Conservation (phyloP, 345 rosid species). For the Syzygium aromaticum region DNA sequence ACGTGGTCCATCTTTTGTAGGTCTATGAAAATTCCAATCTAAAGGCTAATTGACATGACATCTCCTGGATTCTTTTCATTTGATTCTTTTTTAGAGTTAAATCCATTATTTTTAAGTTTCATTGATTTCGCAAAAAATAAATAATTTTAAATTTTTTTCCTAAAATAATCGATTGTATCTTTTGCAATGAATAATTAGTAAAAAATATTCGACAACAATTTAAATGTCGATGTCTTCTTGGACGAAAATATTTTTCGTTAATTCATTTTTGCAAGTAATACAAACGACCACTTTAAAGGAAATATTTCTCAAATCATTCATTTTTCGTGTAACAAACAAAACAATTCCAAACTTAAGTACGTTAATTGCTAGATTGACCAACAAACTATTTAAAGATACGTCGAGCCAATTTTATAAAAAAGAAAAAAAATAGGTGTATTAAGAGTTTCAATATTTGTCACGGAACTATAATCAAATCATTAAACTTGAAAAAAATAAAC, state of each 20-base stretch:
- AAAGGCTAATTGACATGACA: background rate
- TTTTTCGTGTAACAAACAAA: too few species aligned
- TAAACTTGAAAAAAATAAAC: background rate
- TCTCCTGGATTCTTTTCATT: background rate
- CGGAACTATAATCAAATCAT: accelerated
- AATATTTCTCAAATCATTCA: too few species aligned
- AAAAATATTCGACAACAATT: too few species aligned
- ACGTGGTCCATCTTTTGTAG: background rate
- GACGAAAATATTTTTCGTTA: too few species aligned
- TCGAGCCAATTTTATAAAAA: background rate
- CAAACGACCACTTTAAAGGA: too few species aligned
- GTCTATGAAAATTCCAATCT: background rate
- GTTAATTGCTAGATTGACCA: background rate
- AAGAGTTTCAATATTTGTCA: background rate
- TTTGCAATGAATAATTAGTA: too few species aligned
- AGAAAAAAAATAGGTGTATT: background rate
- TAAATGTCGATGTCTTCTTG: too few species aligned
- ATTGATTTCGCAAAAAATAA: too few species aligned
- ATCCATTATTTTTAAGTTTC: background rate
- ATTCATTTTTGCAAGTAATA: too few species aligned
- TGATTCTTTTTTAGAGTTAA: background rate
- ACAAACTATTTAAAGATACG: background rate
- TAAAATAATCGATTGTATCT: too few species aligned
- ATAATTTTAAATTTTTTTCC: too few species aligned
- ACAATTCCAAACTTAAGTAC: background rate